Evolutionary conservation across 805 yeast species (phyloP).

Genomic region (Candida sphagnicola): DNA sequence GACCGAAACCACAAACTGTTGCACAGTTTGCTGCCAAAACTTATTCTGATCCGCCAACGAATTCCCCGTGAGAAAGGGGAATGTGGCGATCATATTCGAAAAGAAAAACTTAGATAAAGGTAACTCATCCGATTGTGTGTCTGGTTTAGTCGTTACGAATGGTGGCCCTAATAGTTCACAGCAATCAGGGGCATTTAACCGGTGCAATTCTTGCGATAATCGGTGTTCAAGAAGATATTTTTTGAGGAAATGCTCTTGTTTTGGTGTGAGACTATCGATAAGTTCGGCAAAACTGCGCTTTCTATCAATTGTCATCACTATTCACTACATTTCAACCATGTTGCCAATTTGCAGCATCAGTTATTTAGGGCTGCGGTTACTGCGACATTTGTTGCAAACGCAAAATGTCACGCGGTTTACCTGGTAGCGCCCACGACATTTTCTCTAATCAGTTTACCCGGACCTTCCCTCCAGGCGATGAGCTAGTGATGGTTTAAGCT

Average conservation of each 20-base stretch:
- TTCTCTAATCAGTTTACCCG: not conserved
- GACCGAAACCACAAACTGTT: constrained; percentile 77
- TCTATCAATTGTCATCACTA: not conserved
- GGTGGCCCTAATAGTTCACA: constrained; percentile 76
- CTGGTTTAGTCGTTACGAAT: constrained; percentile 40
- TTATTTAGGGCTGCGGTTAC: too few relatives aligned
- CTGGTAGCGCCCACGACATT: too few relatives aligned
- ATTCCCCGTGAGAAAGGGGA: constrained; percentile 66
- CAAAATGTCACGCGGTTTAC: too few relatives aligned
- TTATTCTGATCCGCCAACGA: constrained; percentile 41
- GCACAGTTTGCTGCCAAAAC: constrained; percentile 80
- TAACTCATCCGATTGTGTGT: constrained; percentile 32
- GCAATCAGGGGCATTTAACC: constrained; percentile 56
- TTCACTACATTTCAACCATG: too few relatives aligned
- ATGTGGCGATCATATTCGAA: constrained; percentile 54
- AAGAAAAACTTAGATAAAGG: constrained; percentile 72
- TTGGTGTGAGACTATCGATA: constrained; percentile 38
- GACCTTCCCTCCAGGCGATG: not conserved
- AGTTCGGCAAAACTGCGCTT: not conserved
- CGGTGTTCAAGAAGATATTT: constrained; percentile 68
- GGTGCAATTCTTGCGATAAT: constrained; percentile 58
- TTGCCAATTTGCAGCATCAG: too few relatives aligned
- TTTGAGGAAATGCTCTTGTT: constrained; percentile 84
- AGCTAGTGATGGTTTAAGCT: not conserved
- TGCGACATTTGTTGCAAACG: too few relatives aligned